Evolutionary conservation across 1,284 basidiomycete genomes (phyloP).

Genomic region (Ustilago vetiveriae): DNA sequence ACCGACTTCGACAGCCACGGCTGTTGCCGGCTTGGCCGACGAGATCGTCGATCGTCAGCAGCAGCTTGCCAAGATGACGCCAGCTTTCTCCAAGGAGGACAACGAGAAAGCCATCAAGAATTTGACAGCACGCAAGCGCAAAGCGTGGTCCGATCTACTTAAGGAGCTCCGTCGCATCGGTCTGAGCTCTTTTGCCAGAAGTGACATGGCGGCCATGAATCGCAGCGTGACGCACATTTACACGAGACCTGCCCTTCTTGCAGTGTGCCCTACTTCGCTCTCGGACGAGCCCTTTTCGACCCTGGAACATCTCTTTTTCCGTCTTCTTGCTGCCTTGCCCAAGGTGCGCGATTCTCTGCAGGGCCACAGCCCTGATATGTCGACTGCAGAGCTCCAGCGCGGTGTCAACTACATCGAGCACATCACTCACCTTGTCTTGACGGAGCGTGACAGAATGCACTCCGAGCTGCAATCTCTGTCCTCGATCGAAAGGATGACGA

Average conservation of each 20-base stretch:
- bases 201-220: slow-evolving; percentile 77
- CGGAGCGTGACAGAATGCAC: slow-evolving; percentile 42
- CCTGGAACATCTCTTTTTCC: slow-evolving; percentile 77
- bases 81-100: slow-evolving; percentile 54
- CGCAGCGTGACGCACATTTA: slow-evolving; percentile 76
- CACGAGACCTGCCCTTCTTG: slow-evolving; percentile 69
- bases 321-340: slow-evolving; percentile 77
- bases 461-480: slow-evolving; percentile 23
- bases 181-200: slow-evolving; percentile 69
- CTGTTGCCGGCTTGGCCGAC: slow-evolving; percentile 75
- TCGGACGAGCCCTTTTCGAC: slow-evolving; percentile 68
- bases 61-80: slow-evolving; percentile 70
- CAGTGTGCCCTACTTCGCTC: slow-evolving; percentile 20
- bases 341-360: slow-evolving; percentile 75
- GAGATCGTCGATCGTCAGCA: slow-evolving; percentile 79
- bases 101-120: slow-evolving; percentile 80
- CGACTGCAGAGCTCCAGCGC: slow-evolving; percentile 83
- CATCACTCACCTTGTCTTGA: slow-evolving; percentile 65
- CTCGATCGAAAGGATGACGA: slow-evolving; percentile 17
- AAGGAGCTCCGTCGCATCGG: slow-evolving; percentile 87
- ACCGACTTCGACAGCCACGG: slow-evolving; percentile 11
- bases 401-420: slow-evolving; percentile 84
- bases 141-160: slow-evolving; percentile 89
- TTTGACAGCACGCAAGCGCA: slow-evolving; percentile 81
- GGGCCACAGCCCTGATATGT: slow-evolving; percentile 81